Evolutionary conservation across 495 filamentous ascomycete genomes (phyloP).

Genomic region (Aspergillus leporis): DNA sequence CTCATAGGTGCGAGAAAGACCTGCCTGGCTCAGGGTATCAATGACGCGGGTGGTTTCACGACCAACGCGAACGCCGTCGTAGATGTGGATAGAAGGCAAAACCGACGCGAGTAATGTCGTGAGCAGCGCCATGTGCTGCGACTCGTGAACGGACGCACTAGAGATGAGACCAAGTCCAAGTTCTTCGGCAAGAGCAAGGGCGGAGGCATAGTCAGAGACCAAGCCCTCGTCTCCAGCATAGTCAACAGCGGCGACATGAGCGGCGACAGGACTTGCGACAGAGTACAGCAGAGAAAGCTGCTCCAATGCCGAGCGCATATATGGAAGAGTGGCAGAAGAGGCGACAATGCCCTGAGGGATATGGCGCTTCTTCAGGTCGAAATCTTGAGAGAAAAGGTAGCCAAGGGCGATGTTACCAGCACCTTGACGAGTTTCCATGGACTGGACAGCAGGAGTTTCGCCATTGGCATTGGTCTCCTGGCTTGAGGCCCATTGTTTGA

Average conservation of each 20-base stretch:
- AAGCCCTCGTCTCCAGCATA: slow-evolving; percentile 73
- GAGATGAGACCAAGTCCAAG: slow-evolving; percentile 83
- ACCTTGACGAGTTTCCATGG: slow-evolving; percentile 84
- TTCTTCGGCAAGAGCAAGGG: slow-evolving; percentile 83
- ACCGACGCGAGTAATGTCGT: slow-evolving; percentile 78
- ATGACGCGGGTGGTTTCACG: slow-evolving; percentile 84
- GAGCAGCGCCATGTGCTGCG: slow-evolving; percentile 93
- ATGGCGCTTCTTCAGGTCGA: slow-evolving; percentile 85
- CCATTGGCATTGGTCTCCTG: slow-evolving; percentile 77
- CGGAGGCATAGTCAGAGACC: slow-evolving; percentile 83
- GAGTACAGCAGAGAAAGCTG: slow-evolving; percentile 87
- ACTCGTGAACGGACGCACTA: slow-evolving; percentile 82
- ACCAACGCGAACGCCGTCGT: slow-evolving; percentile 85
- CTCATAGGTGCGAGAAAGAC: slow-evolving; percentile 70
- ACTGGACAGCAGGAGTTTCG: slow-evolving; percentile 70
- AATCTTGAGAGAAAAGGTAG: slow-evolving; percentile 96
- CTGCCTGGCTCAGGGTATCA: slow-evolving; percentile 74
- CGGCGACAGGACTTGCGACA: slow-evolving; percentile 86
- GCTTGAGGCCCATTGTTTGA: slow-evolving; percentile 68
- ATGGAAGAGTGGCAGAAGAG: slow-evolving; percentile 74
- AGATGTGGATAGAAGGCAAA: slow-evolving; percentile 85
- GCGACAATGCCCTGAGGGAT: slow-evolving; percentile 88
- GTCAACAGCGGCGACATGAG: slow-evolving; percentile 91
- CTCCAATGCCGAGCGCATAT: slow-evolving; percentile 81
- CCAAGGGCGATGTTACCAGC: slow-evolving; percentile 91